Percentiles rank a stretch among this genome's conserved stretches.
Conservation (phyloP, 2,329 filamentous ascomycete species). For the Lachnellula willkommii region DNA sequence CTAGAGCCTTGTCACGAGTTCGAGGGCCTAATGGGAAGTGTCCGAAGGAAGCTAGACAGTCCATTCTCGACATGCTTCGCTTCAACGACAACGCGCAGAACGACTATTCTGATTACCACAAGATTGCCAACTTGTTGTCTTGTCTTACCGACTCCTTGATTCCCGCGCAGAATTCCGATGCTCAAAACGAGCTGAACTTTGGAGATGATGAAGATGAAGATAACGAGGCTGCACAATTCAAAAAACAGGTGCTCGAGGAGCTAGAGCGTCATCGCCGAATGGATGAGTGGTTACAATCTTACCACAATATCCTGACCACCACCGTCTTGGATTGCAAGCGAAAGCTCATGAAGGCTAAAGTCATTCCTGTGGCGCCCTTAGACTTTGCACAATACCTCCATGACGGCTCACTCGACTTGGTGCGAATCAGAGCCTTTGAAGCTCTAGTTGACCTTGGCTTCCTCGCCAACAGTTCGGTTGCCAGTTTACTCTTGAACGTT, state of each 20-base stretch:
- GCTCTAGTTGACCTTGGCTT: constrained; percentile 58
- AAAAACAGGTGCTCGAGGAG: constrained; percentile 50
- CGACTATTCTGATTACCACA: constrained; percentile 80
- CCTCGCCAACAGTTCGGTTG: constrained; percentile 49
- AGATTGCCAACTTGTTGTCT: constrained; percentile 74
- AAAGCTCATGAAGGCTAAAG: constrained; percentile 57
- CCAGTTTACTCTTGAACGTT: constrained; percentile 52
- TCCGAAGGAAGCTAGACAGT: constrained; percentile 71
- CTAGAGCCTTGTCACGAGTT: constrained; percentile 72
- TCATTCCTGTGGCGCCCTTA: constrained; percentile 49
- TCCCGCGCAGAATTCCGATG: constrained; percentile 31
- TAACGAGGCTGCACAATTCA: constrained; percentile 34
- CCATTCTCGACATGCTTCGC: constrained; percentile 81
- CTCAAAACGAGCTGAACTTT: constrained; percentile 39
- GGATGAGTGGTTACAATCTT: constrained; percentile 64
- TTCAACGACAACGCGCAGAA: constrained; percentile 96
- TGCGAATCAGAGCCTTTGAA: constrained; percentile 62
- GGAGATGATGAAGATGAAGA: constrained; percentile 39
- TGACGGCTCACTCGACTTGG: constrained; percentile 56
- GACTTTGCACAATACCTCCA: constrained; percentile 61
- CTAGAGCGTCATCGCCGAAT: constrained; percentile 62
- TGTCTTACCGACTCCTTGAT: constrained; percentile 55
- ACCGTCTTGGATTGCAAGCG: constrained; percentile 58
- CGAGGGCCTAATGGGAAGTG: constrained; percentile 71
- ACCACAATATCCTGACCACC: constrained; percentile 62